Evolutionary conservation across 768 basidiomycete genomes (phyloP), one percentile per base, ranked within the genome.

Genomic region (Porphyrellus cyaneotinctus): DNA sequence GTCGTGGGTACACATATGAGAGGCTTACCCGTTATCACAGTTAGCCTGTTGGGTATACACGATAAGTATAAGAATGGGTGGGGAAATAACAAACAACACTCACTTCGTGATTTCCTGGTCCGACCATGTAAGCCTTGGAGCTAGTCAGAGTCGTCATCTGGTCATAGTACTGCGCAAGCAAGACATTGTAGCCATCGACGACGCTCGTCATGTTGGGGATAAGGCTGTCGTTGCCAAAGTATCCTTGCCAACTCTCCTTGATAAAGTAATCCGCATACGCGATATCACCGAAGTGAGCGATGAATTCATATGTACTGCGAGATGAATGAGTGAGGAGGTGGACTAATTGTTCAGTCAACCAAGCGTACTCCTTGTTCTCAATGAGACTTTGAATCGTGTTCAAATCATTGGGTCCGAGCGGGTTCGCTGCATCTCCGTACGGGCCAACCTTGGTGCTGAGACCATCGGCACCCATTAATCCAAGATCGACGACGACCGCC

Each of bases 391-490:
- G 65, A 24, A 67, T 67, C 0, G 65, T 61, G 45, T 66, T 67
- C 17, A 67, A 57, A 22, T 66, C 61, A 10, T 54, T 51, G n/a
- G 63, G 59, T 0, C 63, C 65, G 10, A 67, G 57, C 5, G 63
- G 61, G 41, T 58, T 59, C 15, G 47, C 49, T 30, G 65, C 54
- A 6, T 42, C 54, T 10, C 65, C 65, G 1, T 46, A 54, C 31
- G 65, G 65, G 2, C 65, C 65, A 12, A 66, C 65, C 12, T 57
- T 58, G n/a, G 63, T 67, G 45, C 65, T 67, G 37, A 67, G 63
- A 11, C 65, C 65, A 12, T 65, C 58, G 2, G 55, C 52, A 28
- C 63, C 65, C 65, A 63, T 66, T 30, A 66, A 58, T 28, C 65
- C 63, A 17, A 67, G 65, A 54, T 65, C 58, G 4, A 63, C n/a